Base-by-base conservation (phyloP, 805 yeast genomes). In the Ogataea corticis region DNA sequence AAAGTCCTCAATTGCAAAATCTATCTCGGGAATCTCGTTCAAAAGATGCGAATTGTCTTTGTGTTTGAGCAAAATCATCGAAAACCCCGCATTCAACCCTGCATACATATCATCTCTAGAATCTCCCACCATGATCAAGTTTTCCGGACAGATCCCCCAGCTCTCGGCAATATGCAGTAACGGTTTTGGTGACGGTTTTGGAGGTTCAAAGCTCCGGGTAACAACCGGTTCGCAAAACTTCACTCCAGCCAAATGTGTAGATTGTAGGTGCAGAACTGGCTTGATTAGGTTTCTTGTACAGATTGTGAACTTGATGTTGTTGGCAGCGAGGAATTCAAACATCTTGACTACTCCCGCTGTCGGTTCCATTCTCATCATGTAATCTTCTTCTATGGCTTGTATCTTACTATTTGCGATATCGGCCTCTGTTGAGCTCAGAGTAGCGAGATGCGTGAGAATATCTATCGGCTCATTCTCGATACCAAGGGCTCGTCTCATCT, bases 41-140 rank as follows among this genome's bases (percentile, higher is more conserved):
- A 72, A 63, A 11, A 81, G 58, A 38, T 72, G 69, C 2, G 55
- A 65, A 51, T 84, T 84, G 28, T 72, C 77, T 19, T 71, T 71
- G 49, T 80, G 79, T 35, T 69, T 72, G 33, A 84, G 62, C 41
- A 84, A 64, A 3, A 83, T 67, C 0, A 87, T 75, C 2, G 73
- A 67, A 34, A 78, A 76, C 0, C 89, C 89, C 1, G 90, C 89
- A n/a, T 66, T 53, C 25, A 70, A 59, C 3, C 88, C 90, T 25
- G 86, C 78, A 33, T 55, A 64, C 81, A 84, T 79, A 56, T 84
- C 91, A 61, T 84, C 90, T 33, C 70, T 62, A 0, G 89, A 83
- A 58, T 84, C 90, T 11, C 91, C 91, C 13, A 84, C 85, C 90
- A 84, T 84, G 5, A 83, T 58, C 25, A 83, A 50, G 32, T 75